Base-by-base conservation (phyloP, 1,139 yeast genomes). In the Barnettozyma hawaiiensis region DNA sequence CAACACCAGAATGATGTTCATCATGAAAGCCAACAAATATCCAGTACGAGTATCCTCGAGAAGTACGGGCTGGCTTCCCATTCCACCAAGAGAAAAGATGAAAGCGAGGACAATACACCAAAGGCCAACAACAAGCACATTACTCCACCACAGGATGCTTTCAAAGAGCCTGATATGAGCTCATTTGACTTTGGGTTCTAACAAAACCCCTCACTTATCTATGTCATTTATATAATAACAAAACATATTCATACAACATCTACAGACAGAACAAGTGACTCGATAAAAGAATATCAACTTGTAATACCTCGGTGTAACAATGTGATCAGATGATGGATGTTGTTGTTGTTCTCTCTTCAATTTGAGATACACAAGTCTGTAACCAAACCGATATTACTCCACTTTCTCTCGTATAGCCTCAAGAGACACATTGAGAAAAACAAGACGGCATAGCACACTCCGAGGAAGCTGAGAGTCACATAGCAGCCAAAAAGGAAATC, bases 121-220 rank as follows among this genome's bases (percentile, higher is more conserved):
- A 39, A 45, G 44, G 33, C 43, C 36, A 32, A 44, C 47, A 37
- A 41, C 5, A 40, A 26, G 8, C 47, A 46, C 22, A 46, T 49
- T 1, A 48, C 54, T 7, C 77, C 82, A 2, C 81, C 85, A 5
- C 72, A 76, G 1, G 64, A 70, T 4, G 80, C 76, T 31, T 81
- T 81, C 58, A 76, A 72, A 49, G 94, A 84, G 58, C 90, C 90
- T 0, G 92, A 84, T 57, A 82, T 84, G 92, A 79, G 86, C 57
- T 73, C 89, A 0, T 84, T 84, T 57, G 73, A 72, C 46, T 82
- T 82, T 62, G 85, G 84, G 1, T 56, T 55, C 34, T 56, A 37
- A n/a, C n/a, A n/a, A n/a, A n/a, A n/a, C n/a, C n/a, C n/a, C n/a
- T n/a, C n/a, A n/a, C n/a, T n/a, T n/a, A n/a, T n/a, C n/a, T n/a